These are phyloP conservation scores for Neurospora sp. DNA, from an alignment of 495 filamentous ascomycete genomes.

Conservation along the genomic window DNA sequence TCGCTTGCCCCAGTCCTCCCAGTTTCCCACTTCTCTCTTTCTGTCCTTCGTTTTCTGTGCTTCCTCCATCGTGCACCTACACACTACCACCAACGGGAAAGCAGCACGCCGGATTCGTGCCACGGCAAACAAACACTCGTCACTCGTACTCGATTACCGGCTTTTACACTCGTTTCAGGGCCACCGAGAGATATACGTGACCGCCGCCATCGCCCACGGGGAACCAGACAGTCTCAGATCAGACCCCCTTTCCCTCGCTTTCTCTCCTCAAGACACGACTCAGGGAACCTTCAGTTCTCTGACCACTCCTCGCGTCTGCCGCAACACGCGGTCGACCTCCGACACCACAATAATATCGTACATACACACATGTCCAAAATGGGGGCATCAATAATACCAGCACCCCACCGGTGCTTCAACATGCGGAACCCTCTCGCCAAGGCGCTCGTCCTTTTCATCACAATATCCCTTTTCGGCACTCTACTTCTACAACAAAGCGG, in stretches of 20 bases:
- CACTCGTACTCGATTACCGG: neutral
- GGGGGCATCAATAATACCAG: constrained; percentile 24
- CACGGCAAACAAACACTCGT: neutral
- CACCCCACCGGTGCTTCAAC: constrained; percentile 30
- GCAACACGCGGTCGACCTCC: neutral
- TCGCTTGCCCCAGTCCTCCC: neutral
- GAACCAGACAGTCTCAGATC: neutral
- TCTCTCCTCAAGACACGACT: neutral
- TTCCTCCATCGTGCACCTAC: neutral
- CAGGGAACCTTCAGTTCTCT: neutral
- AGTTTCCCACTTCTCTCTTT: neutral
- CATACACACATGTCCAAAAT: constrained; percentile 13
- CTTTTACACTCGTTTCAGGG: neutral
- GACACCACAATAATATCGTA: neutral
- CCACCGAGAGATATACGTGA: neutral
- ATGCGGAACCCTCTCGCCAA: constrained; percentile 35
- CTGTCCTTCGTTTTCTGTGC: neutral
- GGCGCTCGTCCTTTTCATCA: constrained; percentile 26
- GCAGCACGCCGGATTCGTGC: neutral
- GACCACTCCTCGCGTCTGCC: neutral
- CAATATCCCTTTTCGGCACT: constrained; percentile 24
- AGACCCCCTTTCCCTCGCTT: neutral
- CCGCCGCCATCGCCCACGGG: neutral
- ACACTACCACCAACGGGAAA: neutral
- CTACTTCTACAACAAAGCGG: constrained; percentile 27